A percentile compares a stretch with the other conserved stretches of the same genome.
Conservation (phyloP, 495 filamentous ascomycete species). For the Penicillium fimorum region DNA sequence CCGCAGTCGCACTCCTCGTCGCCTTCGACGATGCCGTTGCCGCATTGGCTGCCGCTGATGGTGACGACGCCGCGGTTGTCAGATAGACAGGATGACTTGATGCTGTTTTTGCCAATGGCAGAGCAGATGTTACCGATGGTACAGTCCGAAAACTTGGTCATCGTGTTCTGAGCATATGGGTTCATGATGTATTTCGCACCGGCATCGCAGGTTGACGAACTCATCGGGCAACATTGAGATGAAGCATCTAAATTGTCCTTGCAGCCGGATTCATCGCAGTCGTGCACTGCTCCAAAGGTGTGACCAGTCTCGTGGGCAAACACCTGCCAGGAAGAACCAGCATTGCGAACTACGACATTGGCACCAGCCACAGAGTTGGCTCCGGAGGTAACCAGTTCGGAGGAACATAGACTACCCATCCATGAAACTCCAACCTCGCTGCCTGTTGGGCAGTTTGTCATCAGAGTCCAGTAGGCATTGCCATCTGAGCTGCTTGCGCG, state of each 20-base stretch:
- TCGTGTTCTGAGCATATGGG: conserved; percentile 70
- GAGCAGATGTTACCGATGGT: conserved; percentile 92
- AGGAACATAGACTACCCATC: conserved; percentile 83
- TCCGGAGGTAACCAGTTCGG: conserved; percentile 48
- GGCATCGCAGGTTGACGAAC: conserved; percentile 68
- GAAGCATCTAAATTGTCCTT: conserved; percentile 53
- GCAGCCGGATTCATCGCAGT: conserved; percentile 75
- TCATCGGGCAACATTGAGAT: conserved; percentile 87
- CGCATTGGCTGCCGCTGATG: conserved; percentile 84
- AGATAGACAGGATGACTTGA: conserved; percentile 72
- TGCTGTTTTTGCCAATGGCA: conserved; percentile 76
- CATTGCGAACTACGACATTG: conserved; percentile 84
- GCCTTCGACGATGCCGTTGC: conserved; percentile 93
- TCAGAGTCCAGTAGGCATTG: conserved; percentile 91
- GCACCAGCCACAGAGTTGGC: conserved; percentile 74
- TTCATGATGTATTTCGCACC: conserved; percentile 88
- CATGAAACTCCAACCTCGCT: conserved; percentile 91
- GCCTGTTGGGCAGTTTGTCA: conserved; percentile 81
- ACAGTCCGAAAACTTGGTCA: conserved; percentile 81
- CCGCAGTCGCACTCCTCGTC: conserved; percentile 98
- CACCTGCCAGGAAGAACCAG: conserved; percentile 84
- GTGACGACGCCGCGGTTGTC: conserved; percentile 82
- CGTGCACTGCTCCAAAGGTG: conserved; percentile 94
- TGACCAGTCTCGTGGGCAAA: conserved; percentile 96
- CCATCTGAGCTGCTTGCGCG: conserved; percentile 67